These are phyloP conservation scores for Magnaporthiopsis incrustans DNA, from an alignment of 2,329 filamentous ascomycete species.

Conservation along the genomic window DNA sequence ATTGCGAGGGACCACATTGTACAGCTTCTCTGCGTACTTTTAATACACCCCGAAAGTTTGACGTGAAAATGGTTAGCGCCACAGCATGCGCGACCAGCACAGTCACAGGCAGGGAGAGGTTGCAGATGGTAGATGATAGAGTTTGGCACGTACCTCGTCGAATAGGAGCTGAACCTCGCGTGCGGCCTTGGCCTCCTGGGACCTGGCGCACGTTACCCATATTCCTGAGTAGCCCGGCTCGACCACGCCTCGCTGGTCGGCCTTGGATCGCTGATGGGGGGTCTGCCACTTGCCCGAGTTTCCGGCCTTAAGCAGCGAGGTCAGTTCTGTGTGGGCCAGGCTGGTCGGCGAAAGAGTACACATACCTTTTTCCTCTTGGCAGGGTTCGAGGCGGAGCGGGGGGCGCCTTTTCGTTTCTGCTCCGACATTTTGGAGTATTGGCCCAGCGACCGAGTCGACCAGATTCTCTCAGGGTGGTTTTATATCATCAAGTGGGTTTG, in stretches of 20 bases:
- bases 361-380: slow-evolving; percentile 29
- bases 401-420: slow-evolving; percentile 4
- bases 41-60: slow-evolving; percentile 1
- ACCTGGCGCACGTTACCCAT: slow-evolving; percentile 69
- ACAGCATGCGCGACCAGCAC: background rate
- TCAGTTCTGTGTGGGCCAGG: background rate
- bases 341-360: background rate
- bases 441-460: too few species aligned
- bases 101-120: background rate
- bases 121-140: background rate
- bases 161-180: slow-evolving; percentile 60
- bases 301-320: slow-evolving; percentile 31
- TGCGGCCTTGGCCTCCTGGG: slow-evolving; percentile 62
- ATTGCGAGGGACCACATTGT: slow-evolving; percentile 36
- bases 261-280: slow-evolving; percentile 46
- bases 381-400: slow-evolving; percentile 26
- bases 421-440: background rate
- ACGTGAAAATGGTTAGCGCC: slow-evolving; percentile 10
- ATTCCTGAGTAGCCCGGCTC: slow-evolving; percentile 65
- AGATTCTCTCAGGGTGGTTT: too few species aligned
- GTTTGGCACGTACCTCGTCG: slow-evolving; percentile 43
- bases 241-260: slow-evolving; percentile 38
- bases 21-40: slow-evolving; percentile 59
- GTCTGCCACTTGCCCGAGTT: slow-evolving; percentile 54
- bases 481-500: too few species aligned